phyloP scores from a whole-genome alignment of 1,284 basidiomycete genomes.

The Sanghuangporus sanghuang region DNA sequence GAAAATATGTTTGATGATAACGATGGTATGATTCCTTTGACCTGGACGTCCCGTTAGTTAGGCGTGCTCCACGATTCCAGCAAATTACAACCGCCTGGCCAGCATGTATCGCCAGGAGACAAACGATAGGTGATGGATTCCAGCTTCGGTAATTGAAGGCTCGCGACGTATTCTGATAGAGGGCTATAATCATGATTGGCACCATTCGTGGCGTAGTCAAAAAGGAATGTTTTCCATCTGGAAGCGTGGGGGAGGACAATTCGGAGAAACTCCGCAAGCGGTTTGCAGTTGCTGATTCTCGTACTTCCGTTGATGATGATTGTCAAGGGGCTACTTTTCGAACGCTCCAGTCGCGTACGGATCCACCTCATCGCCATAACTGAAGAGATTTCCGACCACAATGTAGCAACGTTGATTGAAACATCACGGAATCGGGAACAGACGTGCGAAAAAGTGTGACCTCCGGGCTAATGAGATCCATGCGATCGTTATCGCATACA shows the following conservation, averaged over 20 bases:
- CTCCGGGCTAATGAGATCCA: neutral
- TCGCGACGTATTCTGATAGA: neutral
- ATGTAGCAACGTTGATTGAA: neutral
- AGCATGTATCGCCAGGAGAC: no score
- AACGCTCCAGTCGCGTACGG: neutral
- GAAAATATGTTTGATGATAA: no score
- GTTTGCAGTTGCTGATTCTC: neutral
- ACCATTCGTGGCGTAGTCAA: neutral
- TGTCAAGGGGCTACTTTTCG: neutral
- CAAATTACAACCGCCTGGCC: no score
- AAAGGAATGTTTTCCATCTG: neutral
- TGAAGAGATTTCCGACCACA: neutral
- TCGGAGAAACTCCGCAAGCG: neutral
- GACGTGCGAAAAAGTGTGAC: neutral
- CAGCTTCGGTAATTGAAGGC: no score
- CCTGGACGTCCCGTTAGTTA: no score
- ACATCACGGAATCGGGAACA: neutral
- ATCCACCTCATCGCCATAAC: neutral
- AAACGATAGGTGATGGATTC: no score
- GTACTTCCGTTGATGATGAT: neutral
- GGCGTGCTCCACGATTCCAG: no score
- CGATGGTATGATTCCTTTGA: no score
- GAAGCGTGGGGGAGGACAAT: neutral
- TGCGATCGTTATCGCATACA: neutral
- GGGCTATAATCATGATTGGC: neutral